phyloP scores from a whole-genome alignment of 345 rosid species.

The Citrus unshiu region DNA sequence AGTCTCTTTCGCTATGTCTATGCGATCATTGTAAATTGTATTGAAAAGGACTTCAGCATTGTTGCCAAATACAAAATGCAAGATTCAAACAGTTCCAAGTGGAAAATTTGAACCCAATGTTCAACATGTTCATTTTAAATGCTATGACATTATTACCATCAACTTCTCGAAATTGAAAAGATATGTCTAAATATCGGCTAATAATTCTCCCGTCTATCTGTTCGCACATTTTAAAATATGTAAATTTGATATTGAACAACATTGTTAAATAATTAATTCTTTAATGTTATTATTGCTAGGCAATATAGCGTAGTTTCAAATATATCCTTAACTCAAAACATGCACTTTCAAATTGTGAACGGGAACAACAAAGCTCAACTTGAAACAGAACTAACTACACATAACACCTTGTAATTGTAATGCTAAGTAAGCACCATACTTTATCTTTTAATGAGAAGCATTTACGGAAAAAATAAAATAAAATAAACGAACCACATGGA shows the following conservation, averaged over 20 bases:
- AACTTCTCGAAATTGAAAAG: not conserved
- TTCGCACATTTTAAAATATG: no score
- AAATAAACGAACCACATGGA: no score
- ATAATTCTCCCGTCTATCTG: no score
- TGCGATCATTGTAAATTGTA: not conserved
- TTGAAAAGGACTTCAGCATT: not conserved
- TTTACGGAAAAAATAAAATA: no score
- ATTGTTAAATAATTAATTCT: no score
- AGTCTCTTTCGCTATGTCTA: not conserved
- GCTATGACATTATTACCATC: not conserved
- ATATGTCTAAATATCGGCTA: not conserved
- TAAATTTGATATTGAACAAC: no score
- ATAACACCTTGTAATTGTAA: no score
- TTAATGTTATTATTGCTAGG: no score
- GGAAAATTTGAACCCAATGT: not conserved
- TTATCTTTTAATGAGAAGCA: no score
- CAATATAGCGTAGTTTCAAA: no score
- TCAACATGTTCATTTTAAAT: not conserved
- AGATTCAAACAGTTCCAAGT: not conserved
- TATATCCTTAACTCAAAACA: no score
- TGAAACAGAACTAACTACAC: not conserved
- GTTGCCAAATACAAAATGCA: not conserved
- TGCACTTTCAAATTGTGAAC: not conserved
- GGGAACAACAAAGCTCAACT: not conserved
- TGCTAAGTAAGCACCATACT: no score